Evolutionary conservation across 805 yeast species (phyloP).

Genomic region (Saccharomycopsis sp.): DNA sequence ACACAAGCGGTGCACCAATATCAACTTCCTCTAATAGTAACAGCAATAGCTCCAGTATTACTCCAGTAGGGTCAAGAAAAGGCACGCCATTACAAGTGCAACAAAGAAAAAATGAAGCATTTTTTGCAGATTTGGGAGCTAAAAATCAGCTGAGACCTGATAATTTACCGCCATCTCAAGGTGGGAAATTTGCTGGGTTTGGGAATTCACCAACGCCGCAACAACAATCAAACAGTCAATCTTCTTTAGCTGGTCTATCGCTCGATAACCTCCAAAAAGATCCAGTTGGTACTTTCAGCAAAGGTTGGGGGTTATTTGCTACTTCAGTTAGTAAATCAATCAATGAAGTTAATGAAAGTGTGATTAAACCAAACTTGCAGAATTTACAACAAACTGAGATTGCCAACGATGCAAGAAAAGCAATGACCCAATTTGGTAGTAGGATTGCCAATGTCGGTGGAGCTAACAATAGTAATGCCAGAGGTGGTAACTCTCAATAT

Average conservation of each 20-base stretch:
- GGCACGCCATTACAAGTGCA: conserved; percentile 26
- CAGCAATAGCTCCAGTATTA: conserved; percentile 4
- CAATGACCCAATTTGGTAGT: conserved; percentile 96
- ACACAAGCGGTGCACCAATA: conserved; percentile 4
- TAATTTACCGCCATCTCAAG: conserved; percentile 83
- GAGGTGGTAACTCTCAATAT: conserved; percentile 49
- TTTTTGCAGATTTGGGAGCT: conserved; percentile 74
- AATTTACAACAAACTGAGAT: conserved; percentile 76
- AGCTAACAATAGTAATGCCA: conserved; percentile 70
- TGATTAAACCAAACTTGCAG: conserved; percentile 84
- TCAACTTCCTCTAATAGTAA: conserved; percentile 6
- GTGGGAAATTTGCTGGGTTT: conserved; percentile 88
- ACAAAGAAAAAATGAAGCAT: conserved; percentile 66
- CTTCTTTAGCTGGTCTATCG: conserved; percentile 50
- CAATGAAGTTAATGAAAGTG: conserved; percentile 77
- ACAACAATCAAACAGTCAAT: conserved; percentile 28
- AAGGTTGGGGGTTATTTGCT: conserved; percentile 93
- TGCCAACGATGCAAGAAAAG: conserved; percentile 75
- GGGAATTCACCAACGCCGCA: conserved; percentile 67
- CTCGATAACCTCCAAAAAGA: conserved; percentile 68
- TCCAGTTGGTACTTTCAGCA: conserved; percentile 83
- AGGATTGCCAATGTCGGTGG: conserved; percentile 60
- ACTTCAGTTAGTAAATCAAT: conserved; percentile 79
- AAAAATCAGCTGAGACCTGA: conserved; percentile 68
- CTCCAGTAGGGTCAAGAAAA: conserved; percentile 23